phyloP scores from a whole-genome alignment of 2,329 filamentous ascomycete genomes.

The Herpotrichia juniperi region DNA sequence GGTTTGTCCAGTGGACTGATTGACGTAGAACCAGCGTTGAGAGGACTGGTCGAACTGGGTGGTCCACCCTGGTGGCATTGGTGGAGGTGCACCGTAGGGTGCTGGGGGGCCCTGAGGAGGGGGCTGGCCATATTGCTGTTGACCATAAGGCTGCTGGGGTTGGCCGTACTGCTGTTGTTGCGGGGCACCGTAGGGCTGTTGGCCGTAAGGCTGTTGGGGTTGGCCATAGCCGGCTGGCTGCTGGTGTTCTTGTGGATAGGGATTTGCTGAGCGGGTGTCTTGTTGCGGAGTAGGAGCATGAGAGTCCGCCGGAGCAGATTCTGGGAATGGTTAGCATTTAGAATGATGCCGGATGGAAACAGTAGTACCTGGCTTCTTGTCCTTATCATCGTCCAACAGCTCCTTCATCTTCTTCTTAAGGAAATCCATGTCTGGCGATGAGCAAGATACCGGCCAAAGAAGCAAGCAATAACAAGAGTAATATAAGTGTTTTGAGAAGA shows the following conservation, averaged over 20 bases:
- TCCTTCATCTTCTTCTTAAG: conserved; percentile 55
- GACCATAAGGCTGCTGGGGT: conserved; percentile 14
- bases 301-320: too few species aligned
- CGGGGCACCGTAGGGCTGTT: neutral
- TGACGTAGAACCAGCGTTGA: conserved; percentile 70
- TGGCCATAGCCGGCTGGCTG: conserved; percentile 16
- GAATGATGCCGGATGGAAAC: neutral
- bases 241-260: conserved; percentile 18
- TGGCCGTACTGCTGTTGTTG: conserved; percentile 10
- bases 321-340: too few species aligned
- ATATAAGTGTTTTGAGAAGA: too few species aligned
- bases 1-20: conserved; percentile 64
- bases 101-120: conserved; percentile 37
- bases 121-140: conserved; percentile 20
- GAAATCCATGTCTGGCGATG: conserved; percentile 47
- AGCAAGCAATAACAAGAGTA: conserved; percentile 7
- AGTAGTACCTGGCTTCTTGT: conserved; percentile 18
- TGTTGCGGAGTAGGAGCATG: neutral
- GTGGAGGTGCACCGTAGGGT: conserved; percentile 58
- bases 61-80: conserved; percentile 61
- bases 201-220: conserved; percentile 7
- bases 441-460: neutral
- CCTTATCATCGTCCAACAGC: conserved; percentile 45
- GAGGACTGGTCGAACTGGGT: conserved; percentile 67
- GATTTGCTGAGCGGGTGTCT: neutral